Base-by-base conservation (phyloP, 345 rosid species). In the Salix suchowensis region DNA sequence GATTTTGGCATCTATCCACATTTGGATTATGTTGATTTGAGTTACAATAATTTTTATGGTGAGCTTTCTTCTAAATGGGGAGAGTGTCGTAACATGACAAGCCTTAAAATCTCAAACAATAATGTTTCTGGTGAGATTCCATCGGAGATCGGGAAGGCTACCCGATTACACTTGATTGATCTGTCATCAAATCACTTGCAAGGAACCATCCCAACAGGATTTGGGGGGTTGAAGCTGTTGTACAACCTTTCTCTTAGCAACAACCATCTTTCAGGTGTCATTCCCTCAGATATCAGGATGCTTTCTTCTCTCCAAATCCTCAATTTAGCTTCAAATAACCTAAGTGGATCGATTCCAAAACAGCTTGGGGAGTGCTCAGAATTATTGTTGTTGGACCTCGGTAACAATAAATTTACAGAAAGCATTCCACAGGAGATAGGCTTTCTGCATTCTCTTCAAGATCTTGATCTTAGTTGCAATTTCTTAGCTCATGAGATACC, bases 401-500 rank as follows among this genome's bases (percentile, higher is more conserved):
- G 67, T 66, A 36, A 13, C 11, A 76, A 76, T 6, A 23, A 4
- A 19, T 58, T 76, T 18, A 18, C 67, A 37, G 11, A 42, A 0
- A 36, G 24, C 23, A 69, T 76, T 40, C 79, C 79, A 40, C 34
- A 24, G 2, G 73, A 76, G 58, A 3, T 76, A 4, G 40, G 79
- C 18, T 8, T 39, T 1, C 24, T 76, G 37, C 18, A 4, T 2
- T 10, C 32, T 37, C 68, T 76, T 18, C 15, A 34, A 14, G 24
- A 2, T 42, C 69, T 74, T 7, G 76, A 64, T 37, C 76, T 74
- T n/a, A 74, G 76, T 32, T 18, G 39, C 14, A 76, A 76, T 69
- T 32, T 18, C 0, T 34, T 76, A 0, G 30, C 16, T 6, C 40
- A 7, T 24, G 73, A 76, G 52, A 68, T 76, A 37, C 79, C 79